Conservation (phyloP, 73 alveolate genomes). For the Paramecium tetraurelia region DNA sequence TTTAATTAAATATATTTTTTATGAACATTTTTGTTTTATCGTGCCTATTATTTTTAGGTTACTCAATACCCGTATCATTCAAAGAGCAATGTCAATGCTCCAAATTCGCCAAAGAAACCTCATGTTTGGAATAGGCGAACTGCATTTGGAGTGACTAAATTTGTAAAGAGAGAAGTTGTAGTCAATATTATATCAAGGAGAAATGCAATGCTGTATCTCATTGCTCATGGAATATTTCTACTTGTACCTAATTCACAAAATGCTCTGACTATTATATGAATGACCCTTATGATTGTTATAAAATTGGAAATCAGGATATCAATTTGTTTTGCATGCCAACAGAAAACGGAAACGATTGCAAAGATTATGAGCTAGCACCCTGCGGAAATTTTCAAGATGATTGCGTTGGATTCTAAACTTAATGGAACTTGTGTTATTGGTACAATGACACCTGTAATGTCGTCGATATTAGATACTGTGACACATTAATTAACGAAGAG, state of each 20-base stretch:
- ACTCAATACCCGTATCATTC: not conserved
- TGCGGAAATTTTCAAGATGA: not conserved
- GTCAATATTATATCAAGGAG: not conserved
- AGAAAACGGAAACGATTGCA: not conserved
- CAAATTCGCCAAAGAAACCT: not conserved
- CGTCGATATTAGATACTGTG: not conserved
- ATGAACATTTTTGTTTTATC: not conserved
- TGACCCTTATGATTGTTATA: slow-evolving; percentile 21
- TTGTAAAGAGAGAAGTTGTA: not conserved
- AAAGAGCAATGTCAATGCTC: not conserved
- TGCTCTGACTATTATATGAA: not conserved
- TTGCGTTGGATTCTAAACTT: not conserved
- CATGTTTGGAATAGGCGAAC: not conserved
- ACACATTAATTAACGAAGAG: not conserved
- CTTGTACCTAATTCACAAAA: not conserved
- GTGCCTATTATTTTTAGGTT: not conserved
- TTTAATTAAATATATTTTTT: not conserved
- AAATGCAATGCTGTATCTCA: not conserved
- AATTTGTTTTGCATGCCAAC: not conserved
- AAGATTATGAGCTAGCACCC: not conserved
- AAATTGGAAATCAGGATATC: not conserved
- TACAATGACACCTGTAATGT: not conserved
- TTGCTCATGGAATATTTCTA: not conserved
- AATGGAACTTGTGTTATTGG: not conserved
- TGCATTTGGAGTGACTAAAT: not conserved